A percentile compares a stretch with the other conserved stretches of the same genome.
phyloP scores from a whole-genome alignment of 1,284 basidiomycete genomes.

The Apiotrichum laibachii region DNA sequence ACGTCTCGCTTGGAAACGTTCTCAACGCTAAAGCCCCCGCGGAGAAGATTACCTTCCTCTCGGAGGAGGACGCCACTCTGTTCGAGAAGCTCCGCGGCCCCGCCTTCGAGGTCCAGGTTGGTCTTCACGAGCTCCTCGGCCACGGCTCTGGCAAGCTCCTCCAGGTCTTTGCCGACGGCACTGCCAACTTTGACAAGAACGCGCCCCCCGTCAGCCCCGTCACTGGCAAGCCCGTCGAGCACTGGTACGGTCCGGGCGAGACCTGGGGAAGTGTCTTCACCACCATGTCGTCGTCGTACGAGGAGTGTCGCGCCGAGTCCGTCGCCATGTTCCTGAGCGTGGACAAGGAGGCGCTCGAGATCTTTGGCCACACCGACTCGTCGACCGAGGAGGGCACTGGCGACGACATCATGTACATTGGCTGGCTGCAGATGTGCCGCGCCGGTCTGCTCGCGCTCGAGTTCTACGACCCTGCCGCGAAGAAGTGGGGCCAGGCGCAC shows the following conservation, averaged over 20 bases:
- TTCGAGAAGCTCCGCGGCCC: slow-evolving; percentile 20
- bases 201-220: slow-evolving; percentile 19
- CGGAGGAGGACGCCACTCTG: slow-evolving; percentile 14
- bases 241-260: slow-evolving; percentile 23
- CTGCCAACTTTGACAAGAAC: slow-evolving; percentile 19
- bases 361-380: slow-evolving; percentile 22
- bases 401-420: slow-evolving; percentile 68
- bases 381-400: slow-evolving; percentile 8
- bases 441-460: slow-evolving; percentile 74
- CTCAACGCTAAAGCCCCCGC: slow-evolving; percentile 23
- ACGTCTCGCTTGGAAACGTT: slow-evolving; percentile 23
- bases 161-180: slow-evolving; percentile 17
- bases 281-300: slow-evolving; percentile 18
- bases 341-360: slow-evolving; percentile 17
- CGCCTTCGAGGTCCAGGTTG: slow-evolving; percentile 24
- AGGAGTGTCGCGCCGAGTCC: slow-evolving; percentile 23
- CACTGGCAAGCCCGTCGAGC: slow-evolving; percentile 19
- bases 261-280: slow-evolving; percentile 20
- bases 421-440: slow-evolving; percentile 79
- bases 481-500: slow-evolving; percentile 86
- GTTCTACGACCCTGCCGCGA: slow-evolving; percentile 72
- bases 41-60: slow-evolving; percentile 25
- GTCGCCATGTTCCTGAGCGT: slow-evolving; percentile 22
- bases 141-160: slow-evolving; percentile 24
- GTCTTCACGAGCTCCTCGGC: slow-evolving; percentile 25